A percentile compares a stretch with the other conserved stretches of the same genome.
Evolutionary conservation across 192 early-diverging fungal genomes (phyloP).

Genomic region (Rhizoclosmatium globosum): DNA sequence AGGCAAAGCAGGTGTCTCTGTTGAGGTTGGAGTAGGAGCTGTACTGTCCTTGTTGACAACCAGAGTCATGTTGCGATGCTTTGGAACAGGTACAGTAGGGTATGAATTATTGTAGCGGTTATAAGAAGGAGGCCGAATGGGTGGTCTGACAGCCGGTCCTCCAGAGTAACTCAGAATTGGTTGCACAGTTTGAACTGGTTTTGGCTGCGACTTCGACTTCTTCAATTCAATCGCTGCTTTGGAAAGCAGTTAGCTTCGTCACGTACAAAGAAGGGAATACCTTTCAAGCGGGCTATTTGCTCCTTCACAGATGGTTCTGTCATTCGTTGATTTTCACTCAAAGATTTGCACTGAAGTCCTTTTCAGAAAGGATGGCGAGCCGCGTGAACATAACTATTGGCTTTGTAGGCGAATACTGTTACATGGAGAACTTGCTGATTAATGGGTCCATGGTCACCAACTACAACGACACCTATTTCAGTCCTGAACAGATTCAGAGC

Average conservation of each 20-base stretch:
- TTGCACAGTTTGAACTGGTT: not conserved
- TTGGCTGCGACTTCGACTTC: not conserved
- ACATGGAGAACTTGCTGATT: not conserved
- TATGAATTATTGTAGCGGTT: not conserved
- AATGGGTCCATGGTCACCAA: conserved; percentile 3
- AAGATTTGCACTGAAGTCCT: too few species aligned
- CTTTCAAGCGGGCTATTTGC: conserved; percentile 10
- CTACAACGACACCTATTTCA: not conserved
- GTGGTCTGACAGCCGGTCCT: not conserved
- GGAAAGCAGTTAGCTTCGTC: not conserved
- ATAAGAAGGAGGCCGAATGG: not conserved
- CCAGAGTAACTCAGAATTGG: not conserved
- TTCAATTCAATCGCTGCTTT: conserved; percentile 5
- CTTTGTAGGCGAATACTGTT: conserved; percentile 2
- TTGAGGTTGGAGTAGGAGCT: not conserved
- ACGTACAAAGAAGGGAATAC: not conserved
- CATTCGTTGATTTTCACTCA: not conserved
- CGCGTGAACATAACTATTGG: conserved; percentile 8
- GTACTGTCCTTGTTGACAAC: not conserved
- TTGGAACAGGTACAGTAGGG: not conserved
- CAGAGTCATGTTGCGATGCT: not conserved
- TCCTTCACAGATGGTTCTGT: conserved; percentile 5
- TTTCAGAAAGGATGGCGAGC: not conserved
- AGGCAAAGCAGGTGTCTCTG: not conserved
- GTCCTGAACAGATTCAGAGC: not conserved